These are phyloP conservation scores for Drechslerella stenobrocha DNA, from an alignment of 2,329 filamentous ascomycete species.

Conservation along the genomic window DNA sequence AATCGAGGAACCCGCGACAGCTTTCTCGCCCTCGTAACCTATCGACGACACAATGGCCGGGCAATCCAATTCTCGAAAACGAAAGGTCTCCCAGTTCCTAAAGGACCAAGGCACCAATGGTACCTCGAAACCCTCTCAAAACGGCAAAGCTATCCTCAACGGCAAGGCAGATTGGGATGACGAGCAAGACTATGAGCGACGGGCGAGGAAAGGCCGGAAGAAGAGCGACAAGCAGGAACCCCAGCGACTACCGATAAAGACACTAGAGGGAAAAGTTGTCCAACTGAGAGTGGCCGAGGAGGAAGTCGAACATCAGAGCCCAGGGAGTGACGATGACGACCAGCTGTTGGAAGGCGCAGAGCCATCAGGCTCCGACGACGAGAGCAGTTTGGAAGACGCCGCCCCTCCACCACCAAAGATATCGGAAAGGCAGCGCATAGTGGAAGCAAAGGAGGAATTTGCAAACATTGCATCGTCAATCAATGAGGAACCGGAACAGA, in stretches of 20 bases:
- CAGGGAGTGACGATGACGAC: conserved; percentile 25
- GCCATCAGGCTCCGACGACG: conserved; percentile 11
- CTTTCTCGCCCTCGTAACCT: not conserved
- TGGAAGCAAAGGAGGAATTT: conserved; percentile 87
- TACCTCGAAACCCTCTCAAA: conserved; percentile 12
- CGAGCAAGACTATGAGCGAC: conserved; percentile 47
- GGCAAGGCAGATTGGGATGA: conserved; percentile 44
- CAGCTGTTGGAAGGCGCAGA: conserved; percentile 1
- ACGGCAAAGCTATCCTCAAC: conserved; percentile 35
- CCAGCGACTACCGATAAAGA: conserved; percentile 82
- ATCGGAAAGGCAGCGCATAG: conserved; percentile 75
- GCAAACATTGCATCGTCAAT: conserved; percentile 77
- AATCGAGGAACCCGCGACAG: conserved; percentile 1
- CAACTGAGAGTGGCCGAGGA: conserved; percentile 56
- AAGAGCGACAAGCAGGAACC: conserved; percentile 64
- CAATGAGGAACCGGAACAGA: conserved; percentile 91
- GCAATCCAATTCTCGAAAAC: conserved; percentile 23
- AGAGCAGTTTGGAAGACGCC: conserved; percentile 54
- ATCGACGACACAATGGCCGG: conserved; percentile 31
- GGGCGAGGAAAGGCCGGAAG: conserved; percentile 64
- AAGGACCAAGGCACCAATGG: conserved; percentile 27
- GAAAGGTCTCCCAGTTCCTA: conserved; percentile 43
- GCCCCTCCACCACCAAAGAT: conserved; percentile 65
- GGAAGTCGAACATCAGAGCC: conserved; percentile 10
- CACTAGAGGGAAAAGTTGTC: conserved; percentile 71